A percentile compares a stretch with the other conserved stretches of the same genome.
Conservation (phyloP, 2,329 filamentous ascomycete species). For the Golovinomyces cichoracearum region DNA sequence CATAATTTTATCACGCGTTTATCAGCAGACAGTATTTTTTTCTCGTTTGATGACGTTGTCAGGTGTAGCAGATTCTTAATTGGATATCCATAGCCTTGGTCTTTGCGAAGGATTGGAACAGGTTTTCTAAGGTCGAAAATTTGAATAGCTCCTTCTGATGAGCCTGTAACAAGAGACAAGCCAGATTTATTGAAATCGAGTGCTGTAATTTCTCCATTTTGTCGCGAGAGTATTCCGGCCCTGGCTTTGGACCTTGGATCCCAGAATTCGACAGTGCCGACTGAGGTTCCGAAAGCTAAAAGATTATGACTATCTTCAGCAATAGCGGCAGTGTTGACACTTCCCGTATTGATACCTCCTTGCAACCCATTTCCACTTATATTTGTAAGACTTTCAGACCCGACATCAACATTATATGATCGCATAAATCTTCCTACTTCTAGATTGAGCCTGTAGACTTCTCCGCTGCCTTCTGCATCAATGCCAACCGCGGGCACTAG, state of each 20-base stretch:
- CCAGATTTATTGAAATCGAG: slow-evolving; percentile 67
- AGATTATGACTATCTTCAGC: slow-evolving; percentile 78
- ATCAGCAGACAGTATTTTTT: slow-evolving; percentile 76
- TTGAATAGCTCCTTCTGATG: slow-evolving; percentile 66
- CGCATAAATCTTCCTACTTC: slow-evolving; percentile 87
- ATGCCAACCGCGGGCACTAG: slow-evolving; percentile 71
- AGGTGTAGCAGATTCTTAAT: slow-evolving; percentile 60
- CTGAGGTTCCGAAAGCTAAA: slow-evolving; percentile 72
- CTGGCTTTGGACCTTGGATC: slow-evolving; percentile 63
- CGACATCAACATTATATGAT: slow-evolving; percentile 74
- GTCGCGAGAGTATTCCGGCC: slow-evolving; percentile 46
- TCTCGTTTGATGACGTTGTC: slow-evolving; percentile 47
- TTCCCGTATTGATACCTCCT: slow-evolving; percentile 60
- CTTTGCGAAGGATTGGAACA: slow-evolving; percentile 62
- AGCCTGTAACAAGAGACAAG: slow-evolving; percentile 61
- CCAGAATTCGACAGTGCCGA: slow-evolving; percentile 95
- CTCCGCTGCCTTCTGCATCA: slow-evolving; percentile 61
- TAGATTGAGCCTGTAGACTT: slow-evolving; percentile 78
- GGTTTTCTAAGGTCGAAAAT: slow-evolving; percentile 83
- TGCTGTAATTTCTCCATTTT: slow-evolving; percentile 55
- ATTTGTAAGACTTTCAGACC: slow-evolving; percentile 46
- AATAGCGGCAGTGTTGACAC: slow-evolving; percentile 65
- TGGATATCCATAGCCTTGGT: slow-evolving; percentile 83
- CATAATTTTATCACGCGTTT: slow-evolving; percentile 95
- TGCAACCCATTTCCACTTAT: slow-evolving; percentile 50